These are phyloP conservation scores for Citrullus colocynthis DNA, from an alignment of 306 rosid genomes.

Conservation along the genomic window DNA sequence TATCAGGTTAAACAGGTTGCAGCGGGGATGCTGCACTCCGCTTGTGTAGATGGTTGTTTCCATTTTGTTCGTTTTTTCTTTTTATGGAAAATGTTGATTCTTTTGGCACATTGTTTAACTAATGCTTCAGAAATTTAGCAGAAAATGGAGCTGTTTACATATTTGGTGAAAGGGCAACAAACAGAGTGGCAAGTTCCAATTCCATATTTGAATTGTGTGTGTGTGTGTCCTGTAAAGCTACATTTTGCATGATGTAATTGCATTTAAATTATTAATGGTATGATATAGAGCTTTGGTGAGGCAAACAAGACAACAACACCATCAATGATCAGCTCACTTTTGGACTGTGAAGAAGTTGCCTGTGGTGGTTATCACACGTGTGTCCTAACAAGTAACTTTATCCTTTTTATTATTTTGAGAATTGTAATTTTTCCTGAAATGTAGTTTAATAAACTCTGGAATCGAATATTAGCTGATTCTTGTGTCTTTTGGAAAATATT, in stretches of 20 bases:
- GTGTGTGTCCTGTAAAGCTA: neutral
- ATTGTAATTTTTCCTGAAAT: neutral
- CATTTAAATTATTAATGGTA: conserved; percentile 5
- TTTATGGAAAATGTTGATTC: neutral
- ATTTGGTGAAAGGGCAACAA: conserved; percentile 61
- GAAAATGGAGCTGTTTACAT: conserved; percentile 68
- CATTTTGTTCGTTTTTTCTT: neutral
- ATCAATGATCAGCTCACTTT: conserved; percentile 42
- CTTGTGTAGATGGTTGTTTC: conserved; percentile 71
- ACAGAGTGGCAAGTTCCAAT: conserved; percentile 44
- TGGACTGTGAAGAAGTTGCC: conserved; percentile 61
- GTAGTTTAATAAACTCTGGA: neutral
- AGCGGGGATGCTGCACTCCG: conserved; percentile 83
- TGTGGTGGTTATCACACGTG: conserved; percentile 97
- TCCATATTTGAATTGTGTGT: neutral
- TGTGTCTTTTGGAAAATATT: neutral
- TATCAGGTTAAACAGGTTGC: conserved; percentile 54
- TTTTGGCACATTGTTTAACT: neutral
- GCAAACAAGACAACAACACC: conserved; percentile 35
- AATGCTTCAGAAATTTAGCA: conserved; percentile 31
- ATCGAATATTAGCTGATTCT: neutral
- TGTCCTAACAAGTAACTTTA: conserved; percentile 63
- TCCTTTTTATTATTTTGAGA: conserved; percentile 5
- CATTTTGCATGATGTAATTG: neutral
- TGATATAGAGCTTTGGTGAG: conserved; percentile 40